These are phyloP conservation scores for Ceratobasidium sp. DNA, from an alignment of 1,284 basidiomycete species.

Conservation along the genomic window DNA sequence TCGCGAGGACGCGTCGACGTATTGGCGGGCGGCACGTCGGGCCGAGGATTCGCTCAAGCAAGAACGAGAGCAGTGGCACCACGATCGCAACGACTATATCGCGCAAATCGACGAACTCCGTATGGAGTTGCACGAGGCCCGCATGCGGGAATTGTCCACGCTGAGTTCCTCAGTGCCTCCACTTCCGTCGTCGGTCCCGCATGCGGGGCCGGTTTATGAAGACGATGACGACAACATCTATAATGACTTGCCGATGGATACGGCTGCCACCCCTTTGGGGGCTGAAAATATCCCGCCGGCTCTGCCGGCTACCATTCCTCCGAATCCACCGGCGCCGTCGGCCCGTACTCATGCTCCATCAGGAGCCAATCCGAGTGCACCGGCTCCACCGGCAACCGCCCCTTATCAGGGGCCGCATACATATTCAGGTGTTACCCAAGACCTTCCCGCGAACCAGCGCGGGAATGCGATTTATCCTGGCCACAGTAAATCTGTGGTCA, in stretches of 20 bases:
- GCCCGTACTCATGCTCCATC: too few species aligned
- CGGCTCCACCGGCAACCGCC: not conserved
- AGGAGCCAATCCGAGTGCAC: too few species aligned
- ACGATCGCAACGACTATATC: not conserved
- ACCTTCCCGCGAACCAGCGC: not conserved
- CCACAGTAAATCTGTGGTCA: not conserved
- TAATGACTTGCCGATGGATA: not conserved
- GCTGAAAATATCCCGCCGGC: not conserved
- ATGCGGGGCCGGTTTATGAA: not conserved
- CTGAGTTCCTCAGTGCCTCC: not conserved
- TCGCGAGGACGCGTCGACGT: not conserved
- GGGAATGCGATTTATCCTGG: constrained; percentile 6
- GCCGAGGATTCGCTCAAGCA: not conserved
- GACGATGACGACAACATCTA: not conserved
- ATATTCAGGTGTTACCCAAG: not conserved
- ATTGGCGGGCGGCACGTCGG: not conserved
- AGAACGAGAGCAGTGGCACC: not conserved
- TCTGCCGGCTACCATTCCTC: not conserved
- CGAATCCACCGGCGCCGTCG: too few species aligned
- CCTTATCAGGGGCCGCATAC: not conserved
- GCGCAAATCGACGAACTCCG: not conserved
- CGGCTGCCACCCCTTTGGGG: not conserved
- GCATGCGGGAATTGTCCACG: not conserved
- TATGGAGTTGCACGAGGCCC: not conserved
- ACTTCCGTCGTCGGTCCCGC: not conserved